phyloP scores from a whole-genome alignment of 2,329 filamentous ascomycete genomes.

The Plenodomus biglobosus region DNA sequence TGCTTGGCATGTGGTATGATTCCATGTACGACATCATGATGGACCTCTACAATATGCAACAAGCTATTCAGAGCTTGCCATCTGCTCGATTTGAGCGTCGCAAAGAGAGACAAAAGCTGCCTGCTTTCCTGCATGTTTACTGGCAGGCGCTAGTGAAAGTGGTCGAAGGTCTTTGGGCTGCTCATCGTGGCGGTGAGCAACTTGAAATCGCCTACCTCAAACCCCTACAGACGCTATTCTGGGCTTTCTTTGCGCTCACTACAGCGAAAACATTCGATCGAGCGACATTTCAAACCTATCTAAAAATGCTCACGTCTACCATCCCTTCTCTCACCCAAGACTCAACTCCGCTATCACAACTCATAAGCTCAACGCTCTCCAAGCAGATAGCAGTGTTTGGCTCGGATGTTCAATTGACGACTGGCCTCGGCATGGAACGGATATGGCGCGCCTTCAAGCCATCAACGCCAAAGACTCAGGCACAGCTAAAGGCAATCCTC shows the following conservation, averaged over 20 bases:
- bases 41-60: constrained; percentile 37
- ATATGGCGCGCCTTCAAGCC: constrained; percentile 77
- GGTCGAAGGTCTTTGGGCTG: constrained; percentile 16
- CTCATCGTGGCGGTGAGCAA: constrained; percentile 9
- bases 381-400: constrained; percentile 55
- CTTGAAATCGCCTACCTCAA: constrained; percentile 24
- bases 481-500: constrained; percentile 45
- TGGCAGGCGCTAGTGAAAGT: constrained; percentile 23
- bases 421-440: constrained; percentile 76
- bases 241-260: constrained; percentile 52
- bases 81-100: constrained; percentile 38
- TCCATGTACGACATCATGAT: constrained; percentile 34
- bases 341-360: constrained; percentile 21
- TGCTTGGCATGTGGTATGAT: constrained; percentile 17
- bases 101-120: constrained; percentile 41
- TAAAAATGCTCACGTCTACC: constrained; percentile 41
- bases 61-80: constrained; percentile 28
- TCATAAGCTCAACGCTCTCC: constrained; percentile 27
- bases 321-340: constrained; percentile 8
- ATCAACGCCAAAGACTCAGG: constrained; percentile 47
- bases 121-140: constrained; percentile 32
- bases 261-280: constrained; percentile 51
- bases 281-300: constrained; percentile 57
- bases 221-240: constrained; percentile 47
- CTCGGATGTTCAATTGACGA: constrained; percentile 69